Percentiles rank a stretch among this genome's conserved stretches.
Evolutionary conservation across 2,329 filamentous ascomycete genomes (phyloP).

Genomic region (Ophiostoma novo-ulmi): DNA sequence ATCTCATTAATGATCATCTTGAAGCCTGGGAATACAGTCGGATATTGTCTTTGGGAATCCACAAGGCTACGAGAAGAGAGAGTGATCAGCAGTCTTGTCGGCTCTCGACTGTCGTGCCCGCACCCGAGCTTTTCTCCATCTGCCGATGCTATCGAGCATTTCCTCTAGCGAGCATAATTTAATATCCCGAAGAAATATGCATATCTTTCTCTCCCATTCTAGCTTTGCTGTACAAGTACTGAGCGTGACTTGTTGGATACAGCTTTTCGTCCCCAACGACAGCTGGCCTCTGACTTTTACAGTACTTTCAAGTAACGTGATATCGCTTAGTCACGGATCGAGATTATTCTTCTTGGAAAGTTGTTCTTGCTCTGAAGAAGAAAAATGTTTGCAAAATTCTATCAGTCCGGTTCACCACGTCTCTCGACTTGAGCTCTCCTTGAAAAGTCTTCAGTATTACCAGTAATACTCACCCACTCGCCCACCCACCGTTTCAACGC

Average conservation of each 20-base stretch:
- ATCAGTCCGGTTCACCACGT: too few relatives aligned
- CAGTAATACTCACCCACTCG: background rate
- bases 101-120: background rate
- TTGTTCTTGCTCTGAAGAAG: too few relatives aligned
- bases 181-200: too few relatives aligned
- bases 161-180: too few relatives aligned
- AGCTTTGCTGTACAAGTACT: too few relatives aligned
- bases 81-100: background rate
- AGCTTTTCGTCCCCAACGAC: background rate
- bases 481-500: constrained; percentile 4
- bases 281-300: background rate
- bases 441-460: background rate
- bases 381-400: too few relatives aligned
- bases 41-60: too few relatives aligned
- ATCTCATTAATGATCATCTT: background rate
- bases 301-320: background rate
- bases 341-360: too few relatives aligned
- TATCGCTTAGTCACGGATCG: background rate
- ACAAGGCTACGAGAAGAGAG: background rate
- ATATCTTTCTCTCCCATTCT: background rate
- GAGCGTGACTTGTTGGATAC: too few relatives aligned
- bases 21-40: background rate
- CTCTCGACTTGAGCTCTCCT: background rate
- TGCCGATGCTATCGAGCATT: background rate
- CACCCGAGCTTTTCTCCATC: background rate